Evolutionary conservation across 306 rosid species (phyloP), one percentile per base, ranked within the genome.

Genomic region (Vigna hirtella): DNA sequence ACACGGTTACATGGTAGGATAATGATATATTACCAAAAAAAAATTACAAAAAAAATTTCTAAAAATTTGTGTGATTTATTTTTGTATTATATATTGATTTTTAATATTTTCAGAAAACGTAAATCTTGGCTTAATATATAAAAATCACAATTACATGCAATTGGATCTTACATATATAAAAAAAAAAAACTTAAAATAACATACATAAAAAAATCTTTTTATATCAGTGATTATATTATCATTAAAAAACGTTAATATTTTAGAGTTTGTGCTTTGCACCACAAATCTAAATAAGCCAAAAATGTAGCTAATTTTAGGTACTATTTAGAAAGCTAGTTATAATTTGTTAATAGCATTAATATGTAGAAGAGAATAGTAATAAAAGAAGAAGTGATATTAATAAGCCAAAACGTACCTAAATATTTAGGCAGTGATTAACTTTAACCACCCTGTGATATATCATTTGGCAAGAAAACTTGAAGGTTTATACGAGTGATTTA

Each of bases 231-330:
- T 26, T 26, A 26, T 26, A 2, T 26, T 2, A 26, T 26, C 3
- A 26, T 26, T 2, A 26, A 26, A 26, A 26, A 26, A 26, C 28
- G 0, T 26, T 26, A 26, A 74, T 73, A 55, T 55, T 20, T 18
- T 4, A 20, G 15, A 55, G 30, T 0, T 26, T 18, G 55, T 49
- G 13, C 22, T 22, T 16, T 28, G 30, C 53, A 76, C 26, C 43
- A 76, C 73, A 17, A 18, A 28, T 2, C 62, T 64, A 49, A 14
- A 63, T 12, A 76, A 64, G 55, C 18, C 73, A 51, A 76, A 65
- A 24, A 56, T 6, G 9, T 62, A 61, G 70, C 61, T 61, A 47
- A 30, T 26, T 75, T 42, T 73, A 73, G 68, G 45, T 57, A 72
- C 34, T 3, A 18, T 73, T 42, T 73, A 11, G 17, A 38, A 72